Percentiles rank a stretch among this genome's conserved stretches.
Conservation (phyloP, 2,329 filamentous ascomycete species). For the Fonsecaea nubica region DNA sequence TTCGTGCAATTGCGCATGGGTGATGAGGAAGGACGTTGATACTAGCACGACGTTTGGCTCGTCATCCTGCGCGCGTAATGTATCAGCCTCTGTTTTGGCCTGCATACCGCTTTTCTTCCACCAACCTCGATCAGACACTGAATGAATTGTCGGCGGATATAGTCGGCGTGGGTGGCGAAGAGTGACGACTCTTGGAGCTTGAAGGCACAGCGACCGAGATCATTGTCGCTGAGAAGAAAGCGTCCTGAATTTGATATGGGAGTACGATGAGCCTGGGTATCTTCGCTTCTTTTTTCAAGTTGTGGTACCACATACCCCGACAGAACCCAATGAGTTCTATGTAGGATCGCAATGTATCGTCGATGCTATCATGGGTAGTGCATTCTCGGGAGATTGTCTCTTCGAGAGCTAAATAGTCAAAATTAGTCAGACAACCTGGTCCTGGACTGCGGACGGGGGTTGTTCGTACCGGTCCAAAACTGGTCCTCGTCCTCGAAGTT, state of each 20-base stretch:
- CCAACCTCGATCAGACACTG: conserved; percentile 78
- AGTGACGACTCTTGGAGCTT: conserved; percentile 76
- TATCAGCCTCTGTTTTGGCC: conserved; percentile 18
- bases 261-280: conserved; percentile 12
- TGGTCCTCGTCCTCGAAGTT: conserved; percentile 79
- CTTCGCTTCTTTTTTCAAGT: neutral
- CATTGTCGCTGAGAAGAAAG: conserved; percentile 71
- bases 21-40: conserved; percentile 81
- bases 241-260: conserved; percentile 30
- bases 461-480: conserved; percentile 80
- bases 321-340: conserved; percentile 77
- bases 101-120: neutral
- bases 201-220: conserved; percentile 79
- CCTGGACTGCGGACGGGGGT: neutral
- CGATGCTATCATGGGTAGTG: conserved; percentile 71
- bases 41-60: conserved; percentile 79
- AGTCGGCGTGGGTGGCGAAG: conserved; percentile 77
- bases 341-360: conserved; percentile 85
- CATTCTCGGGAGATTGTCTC: conserved; percentile 67
- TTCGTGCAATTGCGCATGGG: conserved; percentile 82
- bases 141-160: conserved; percentile 90
- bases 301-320: conserved; percentile 58
- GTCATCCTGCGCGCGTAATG: conserved; percentile 72
- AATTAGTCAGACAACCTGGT: conserved; percentile 11
- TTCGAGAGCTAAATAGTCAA: conserved; percentile 64